Evolutionary conservation across 768 basidiomycete genomes (phyloP), one percentile per base, ranked within the genome.

Genomic region (Cubamyces sp.): DNA sequence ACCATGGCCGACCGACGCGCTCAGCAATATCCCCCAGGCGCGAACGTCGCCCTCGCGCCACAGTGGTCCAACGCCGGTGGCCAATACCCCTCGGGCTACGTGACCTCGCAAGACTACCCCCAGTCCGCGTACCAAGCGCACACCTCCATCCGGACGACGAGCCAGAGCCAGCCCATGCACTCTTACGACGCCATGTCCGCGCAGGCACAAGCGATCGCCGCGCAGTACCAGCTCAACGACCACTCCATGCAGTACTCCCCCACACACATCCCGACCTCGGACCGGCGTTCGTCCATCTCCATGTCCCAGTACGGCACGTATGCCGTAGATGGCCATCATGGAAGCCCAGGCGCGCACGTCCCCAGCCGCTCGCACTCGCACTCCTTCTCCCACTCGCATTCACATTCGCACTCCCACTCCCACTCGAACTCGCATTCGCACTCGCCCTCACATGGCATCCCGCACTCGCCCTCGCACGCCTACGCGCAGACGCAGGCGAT

Each of bases 1-100:
- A 39, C 60, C 50, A 68, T 68, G 68, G 61, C 68, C 43, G 68
- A 68, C 65, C 52, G 65, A 57, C 65, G 64, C 58, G 63, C 57
- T 54, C 68, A 68, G 37, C 67, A 55, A 25, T 60, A 61, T 30
- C 58, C 65, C 23, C 61, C 49, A 23, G 48, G 59, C 51, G 41
- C 65, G 28, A 64, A 68, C 60, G 54, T 58, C 49, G 62, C 62
- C 6, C 64, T 61, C 54, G 51, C 67, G 39, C 37, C 55, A 5
- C 65, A 66, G 48, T 66, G 65, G 65, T 47, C 62, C 28, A 34
- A 34, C 34, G 39, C 34, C 54, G 48, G 46, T 42, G 54, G 48
- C 42, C 62, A 60, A 46, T 64, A 68, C 45, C 52, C 62, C 39
- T 46, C 65, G 23, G 56, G 58, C 50, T 68, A 64, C 47, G 47